Percentiles rank a stretch among this genome's conserved stretches.
These are phyloP conservation scores for Ilyonectria mors-panacis DNA, from an alignment of 2,329 filamentous ascomycete genomes.

Conservation along the genomic window DNA sequence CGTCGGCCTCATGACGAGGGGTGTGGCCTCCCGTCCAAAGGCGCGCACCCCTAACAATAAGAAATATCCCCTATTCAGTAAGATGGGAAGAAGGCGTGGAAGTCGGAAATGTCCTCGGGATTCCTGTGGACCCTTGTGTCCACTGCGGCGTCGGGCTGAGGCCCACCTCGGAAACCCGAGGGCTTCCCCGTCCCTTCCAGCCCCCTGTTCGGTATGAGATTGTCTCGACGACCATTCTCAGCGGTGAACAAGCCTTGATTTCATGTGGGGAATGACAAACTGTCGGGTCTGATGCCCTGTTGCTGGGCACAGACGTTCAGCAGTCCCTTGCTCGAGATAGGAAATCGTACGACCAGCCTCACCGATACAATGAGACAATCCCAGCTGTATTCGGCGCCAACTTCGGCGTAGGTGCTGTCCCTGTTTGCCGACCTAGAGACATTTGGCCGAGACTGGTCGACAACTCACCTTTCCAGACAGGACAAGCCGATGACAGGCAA, in stretches of 20 bases:
- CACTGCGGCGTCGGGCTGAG: conserved; percentile 10
- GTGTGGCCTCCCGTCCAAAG: conserved; percentile 13
- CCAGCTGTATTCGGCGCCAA: conserved; percentile 15
- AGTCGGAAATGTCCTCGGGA: conserved; percentile 2
- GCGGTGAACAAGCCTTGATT: conserved; percentile 22
- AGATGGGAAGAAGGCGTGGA: conserved; percentile 32
- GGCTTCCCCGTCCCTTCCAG: conserved; percentile 23
- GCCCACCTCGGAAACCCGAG: conserved; percentile 26
- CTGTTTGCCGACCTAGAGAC: neutral
- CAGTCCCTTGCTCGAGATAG: conserved; percentile 14
- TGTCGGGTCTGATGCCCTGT: conserved; percentile 23
- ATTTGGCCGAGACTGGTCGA: conserved; percentile 12
- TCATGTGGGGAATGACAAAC: conserved; percentile 30
- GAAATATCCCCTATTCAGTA: conserved; percentile 25
- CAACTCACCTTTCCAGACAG: conserved; percentile 1
- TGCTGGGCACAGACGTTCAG: conserved; percentile 9
- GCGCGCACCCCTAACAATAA: conserved; percentile 7
- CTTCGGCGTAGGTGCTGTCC: neutral
- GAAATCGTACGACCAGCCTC: conserved; percentile 27
- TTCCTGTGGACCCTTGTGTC: conserved; percentile 16
- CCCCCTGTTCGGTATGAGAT: conserved; percentile 20
- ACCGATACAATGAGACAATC: conserved; percentile 24
- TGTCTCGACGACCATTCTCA: conserved; percentile 13
- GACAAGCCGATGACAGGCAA: neutral
- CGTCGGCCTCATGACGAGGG: conserved; percentile 26